Evolutionary conservation across 441 rosid genomes (phyloP).

Genomic region (Daphne laureola): DNA sequence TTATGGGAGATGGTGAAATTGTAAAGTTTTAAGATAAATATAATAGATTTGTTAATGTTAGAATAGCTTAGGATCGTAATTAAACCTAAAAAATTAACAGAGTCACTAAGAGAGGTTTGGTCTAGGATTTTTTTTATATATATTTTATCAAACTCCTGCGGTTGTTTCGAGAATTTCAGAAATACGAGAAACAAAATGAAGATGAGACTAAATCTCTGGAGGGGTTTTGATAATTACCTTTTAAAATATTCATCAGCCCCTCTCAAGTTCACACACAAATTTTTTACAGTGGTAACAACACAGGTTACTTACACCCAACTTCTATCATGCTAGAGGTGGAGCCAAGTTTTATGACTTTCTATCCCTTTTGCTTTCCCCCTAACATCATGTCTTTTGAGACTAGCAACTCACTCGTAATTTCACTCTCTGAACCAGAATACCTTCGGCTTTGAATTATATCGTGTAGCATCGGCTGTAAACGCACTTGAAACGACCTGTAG

Average conservation of each 20-base stretch:
- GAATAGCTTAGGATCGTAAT: no score
- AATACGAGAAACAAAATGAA: no score
- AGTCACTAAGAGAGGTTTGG: no score
- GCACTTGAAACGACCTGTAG: slow-evolving; percentile 72
- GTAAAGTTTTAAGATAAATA: no score
- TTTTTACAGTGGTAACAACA: neutral
- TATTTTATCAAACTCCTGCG: no score
- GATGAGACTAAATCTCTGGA: no score
- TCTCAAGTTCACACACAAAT: slow-evolving; percentile 4
- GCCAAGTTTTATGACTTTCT: slow-evolving; percentile 24
- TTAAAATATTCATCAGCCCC: neutral
- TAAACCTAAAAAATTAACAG: no score
- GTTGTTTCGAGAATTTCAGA: no score
- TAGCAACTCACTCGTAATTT: slow-evolving; percentile 29
- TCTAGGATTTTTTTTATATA: no score
- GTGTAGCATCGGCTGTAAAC: slow-evolving; percentile 73
- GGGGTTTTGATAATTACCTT: no score
- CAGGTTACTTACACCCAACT: neutral
- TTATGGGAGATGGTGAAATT: no score
- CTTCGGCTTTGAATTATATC: slow-evolving; percentile 42
- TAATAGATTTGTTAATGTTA: no score
- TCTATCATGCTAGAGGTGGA: neutral
- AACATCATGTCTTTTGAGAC: slow-evolving; percentile 37
- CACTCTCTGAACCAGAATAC: slow-evolving; percentile 17
- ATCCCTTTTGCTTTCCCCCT: slow-evolving; percentile 25